Base-by-base conservation (phyloP, 2,329 filamentous ascomycete genomes). In the Ceratocystis destructans region DNA sequence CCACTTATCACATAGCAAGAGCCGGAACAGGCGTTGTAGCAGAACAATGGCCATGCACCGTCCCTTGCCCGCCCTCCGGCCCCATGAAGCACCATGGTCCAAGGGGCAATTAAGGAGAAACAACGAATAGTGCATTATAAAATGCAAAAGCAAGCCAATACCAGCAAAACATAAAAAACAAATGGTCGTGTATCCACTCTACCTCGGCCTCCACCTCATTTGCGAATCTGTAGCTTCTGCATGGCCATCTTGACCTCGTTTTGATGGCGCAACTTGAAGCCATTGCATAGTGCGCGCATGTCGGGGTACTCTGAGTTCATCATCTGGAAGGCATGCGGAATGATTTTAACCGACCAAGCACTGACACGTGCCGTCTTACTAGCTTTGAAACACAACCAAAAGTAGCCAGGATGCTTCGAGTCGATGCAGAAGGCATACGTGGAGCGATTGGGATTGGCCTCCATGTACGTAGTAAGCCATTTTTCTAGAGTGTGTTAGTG, bases 351-450 rank as follows among this genome's bases (percentile, higher is more conserved):
- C 4, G 86, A 84, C 87, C 93, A 92, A 61, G 85, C 86, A 69
- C 88, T 86, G 64, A 93, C 84, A 57, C 80, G 82, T 2, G 90
- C 88, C 62, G 82, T 80, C 71, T 87, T 83, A 69, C 89, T 93
- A 28, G 91, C 90, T 79, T 97, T 97, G 84, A 96, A 99, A 79
- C 91, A 96, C 50, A 99, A 83, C 78, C 86, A 88, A 77, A 99
- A 99, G 79, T 96, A 96, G 44, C 94, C 94, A 0, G 94, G 89
- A 74, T 93, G 88, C 76, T 92, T 92, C 44, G 87, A 82, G 74
- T 97, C 91, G 74, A 96, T 87, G 80, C 93, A 97, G 80, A 99
- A 97, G 59, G 90, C 89, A 75, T 99, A 99, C 70, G 90, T 89
- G 69, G 89, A 95, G 69, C 92, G 89, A 73, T 87, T 92, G 10